Conservation (phyloP, 495 filamentous ascomycete genomes). For the Hapsidospora chrysogenum region DNA sequence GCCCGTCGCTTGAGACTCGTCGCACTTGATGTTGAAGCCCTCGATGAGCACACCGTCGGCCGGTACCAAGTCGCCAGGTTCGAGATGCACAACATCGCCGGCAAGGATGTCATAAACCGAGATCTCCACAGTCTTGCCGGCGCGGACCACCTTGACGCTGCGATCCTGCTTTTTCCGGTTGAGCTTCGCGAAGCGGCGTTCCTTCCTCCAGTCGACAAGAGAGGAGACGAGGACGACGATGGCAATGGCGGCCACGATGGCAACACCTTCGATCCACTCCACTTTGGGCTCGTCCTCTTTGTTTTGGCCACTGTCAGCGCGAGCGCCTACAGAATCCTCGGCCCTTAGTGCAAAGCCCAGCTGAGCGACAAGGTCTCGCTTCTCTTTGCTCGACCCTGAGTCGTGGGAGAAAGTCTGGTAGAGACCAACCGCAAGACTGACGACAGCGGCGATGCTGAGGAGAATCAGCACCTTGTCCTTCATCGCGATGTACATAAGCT, state of each 20-base stretch:
- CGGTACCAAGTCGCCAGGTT: slow-evolving; percentile 60
- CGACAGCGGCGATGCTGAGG: slow-evolving; percentile 52
- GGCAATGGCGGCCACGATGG: slow-evolving; percentile 58
- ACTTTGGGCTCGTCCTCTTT: slow-evolving; percentile 28
- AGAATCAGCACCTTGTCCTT: slow-evolving; percentile 75
- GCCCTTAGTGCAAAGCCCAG: no score
- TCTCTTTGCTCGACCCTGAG: no score
- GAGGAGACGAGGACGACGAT: slow-evolving; percentile 64
- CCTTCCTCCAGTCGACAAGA: slow-evolving; percentile 65
- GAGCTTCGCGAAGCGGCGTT: slow-evolving; percentile 61
- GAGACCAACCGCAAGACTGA: slow-evolving; percentile 56
- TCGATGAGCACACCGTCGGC: slow-evolving; percentile 60
- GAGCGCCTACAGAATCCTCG: no score
- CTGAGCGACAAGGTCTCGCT: no score
- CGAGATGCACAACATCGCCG: slow-evolving; percentile 56
- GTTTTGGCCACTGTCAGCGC: no score
- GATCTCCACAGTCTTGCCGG: slow-evolving; percentile 53
- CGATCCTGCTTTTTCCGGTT: slow-evolving; percentile 73
- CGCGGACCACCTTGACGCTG: slow-evolving; percentile 58
- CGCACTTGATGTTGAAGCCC: slow-evolving; percentile 61
- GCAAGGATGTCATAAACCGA: slow-evolving; percentile 57
- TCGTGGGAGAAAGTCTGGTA: slow-evolving; percentile 48
- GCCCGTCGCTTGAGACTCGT: slow-evolving; percentile 71
- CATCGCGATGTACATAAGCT: slow-evolving; percentile 71
- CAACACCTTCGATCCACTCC: slow-evolving; percentile 70